A percentile compares a stretch with the other conserved stretches of the same genome.
phyloP scores from a whole-genome alignment of 305 asterid genomes.

The Fraxinus ornus region DNA sequence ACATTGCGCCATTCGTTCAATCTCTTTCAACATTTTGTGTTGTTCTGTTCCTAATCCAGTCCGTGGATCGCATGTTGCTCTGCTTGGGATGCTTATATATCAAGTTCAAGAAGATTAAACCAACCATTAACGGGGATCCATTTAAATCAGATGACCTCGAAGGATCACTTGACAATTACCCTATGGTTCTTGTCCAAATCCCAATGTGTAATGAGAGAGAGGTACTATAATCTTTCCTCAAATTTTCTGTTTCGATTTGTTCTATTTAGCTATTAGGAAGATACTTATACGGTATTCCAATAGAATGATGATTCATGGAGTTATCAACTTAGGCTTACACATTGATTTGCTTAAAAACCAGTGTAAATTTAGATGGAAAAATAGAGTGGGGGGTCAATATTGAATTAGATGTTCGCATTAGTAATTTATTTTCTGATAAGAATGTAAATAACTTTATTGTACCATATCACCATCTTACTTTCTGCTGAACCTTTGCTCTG shows the following conservation, averaged over 20 bases:
- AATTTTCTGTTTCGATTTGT: background rate
- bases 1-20: conserved; percentile 52
- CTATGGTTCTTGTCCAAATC: conserved; percentile 56
- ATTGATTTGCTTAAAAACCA: background rate
- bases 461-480: background rate
- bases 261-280: background rate
- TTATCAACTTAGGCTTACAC: background rate
- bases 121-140: conserved; percentile 35
- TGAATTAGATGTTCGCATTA: background rate
- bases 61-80: conserved; percentile 56
- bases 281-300: background rate
- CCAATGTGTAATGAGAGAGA: conserved; percentile 54
- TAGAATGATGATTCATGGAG: background rate
- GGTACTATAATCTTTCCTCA: conserved; percentile 22
- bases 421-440: background rate
- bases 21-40: conserved; percentile 48
- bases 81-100: conserved; percentile 63
- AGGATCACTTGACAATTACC: conserved; percentile 25
- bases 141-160: background rate
- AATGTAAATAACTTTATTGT: background rate
- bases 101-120: conserved; percentile 54
- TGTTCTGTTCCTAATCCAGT: conserved; percentile 54
- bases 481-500: background rate
- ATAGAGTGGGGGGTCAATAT: background rate
- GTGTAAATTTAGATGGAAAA: background rate